Evolutionary conservation across 1,139 yeast species (phyloP).

Genomic region (Sugiyamaella pinicola): DNA sequence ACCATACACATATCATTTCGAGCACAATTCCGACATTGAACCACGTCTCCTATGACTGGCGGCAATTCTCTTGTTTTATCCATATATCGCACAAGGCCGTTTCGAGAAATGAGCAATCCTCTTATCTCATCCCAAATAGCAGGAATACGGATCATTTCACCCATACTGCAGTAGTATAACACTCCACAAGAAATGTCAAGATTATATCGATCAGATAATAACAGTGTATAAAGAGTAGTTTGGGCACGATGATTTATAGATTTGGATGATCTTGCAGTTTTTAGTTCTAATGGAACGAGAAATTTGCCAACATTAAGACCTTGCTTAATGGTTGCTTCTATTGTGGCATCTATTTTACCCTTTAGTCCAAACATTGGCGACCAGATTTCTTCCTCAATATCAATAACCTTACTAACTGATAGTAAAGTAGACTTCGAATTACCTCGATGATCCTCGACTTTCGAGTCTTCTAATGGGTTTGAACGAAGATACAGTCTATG

Average conservation of each 20-base stretch:
- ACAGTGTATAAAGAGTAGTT: constrained; percentile 77
- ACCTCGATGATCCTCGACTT: constrained; percentile 35
- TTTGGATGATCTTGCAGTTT: constrained; percentile 66
- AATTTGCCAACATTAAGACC: constrained; percentile 44
- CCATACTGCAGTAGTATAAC: constrained; percentile 71
- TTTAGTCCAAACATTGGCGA: constrained; percentile 90
- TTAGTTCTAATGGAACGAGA: constrained; percentile 82
- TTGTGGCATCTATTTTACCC: constrained; percentile 87
- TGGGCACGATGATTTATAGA: constrained; percentile 81
- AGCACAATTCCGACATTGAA: constrained; percentile 70
- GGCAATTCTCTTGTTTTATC: constrained; percentile 56
- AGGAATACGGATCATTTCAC: constrained; percentile 52
- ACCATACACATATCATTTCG: constrained; percentile 68
- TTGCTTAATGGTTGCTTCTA: constrained; percentile 55
- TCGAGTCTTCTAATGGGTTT: constrained; percentile 33
- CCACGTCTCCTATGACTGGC: constrained; percentile 52
- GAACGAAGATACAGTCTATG: constrained; percentile 49
- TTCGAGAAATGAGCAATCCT: constrained; percentile 71
- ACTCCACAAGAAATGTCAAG: constrained; percentile 65
- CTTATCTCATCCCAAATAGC: constrained; percentile 52
- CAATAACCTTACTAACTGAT: constrained; percentile 65
- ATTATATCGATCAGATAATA: constrained; percentile 78
- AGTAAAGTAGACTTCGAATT: constrained; percentile 26
- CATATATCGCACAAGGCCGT: constrained; percentile 63
- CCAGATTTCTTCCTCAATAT: constrained; percentile 89